These are phyloP conservation scores for Vitis riparia DNA, from an alignment of 164 flowering plant species.

Conservation along the genomic window DNA sequence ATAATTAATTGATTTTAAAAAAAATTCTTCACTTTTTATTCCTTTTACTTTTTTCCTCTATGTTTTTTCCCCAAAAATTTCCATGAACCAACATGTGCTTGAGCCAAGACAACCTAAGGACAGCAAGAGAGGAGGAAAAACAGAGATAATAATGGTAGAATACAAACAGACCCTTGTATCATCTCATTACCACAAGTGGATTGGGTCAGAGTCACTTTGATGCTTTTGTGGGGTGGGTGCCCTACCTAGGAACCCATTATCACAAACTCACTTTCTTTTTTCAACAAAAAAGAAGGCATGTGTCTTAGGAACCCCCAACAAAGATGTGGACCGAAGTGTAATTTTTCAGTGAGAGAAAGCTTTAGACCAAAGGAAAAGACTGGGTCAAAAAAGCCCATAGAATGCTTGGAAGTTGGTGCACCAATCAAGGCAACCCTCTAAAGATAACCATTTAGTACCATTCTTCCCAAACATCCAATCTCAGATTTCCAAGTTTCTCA, in stretches of 20 bases:
- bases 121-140: neutral
- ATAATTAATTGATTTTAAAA: no score
- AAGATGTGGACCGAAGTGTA: conserved; percentile 8
- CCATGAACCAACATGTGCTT: no score
- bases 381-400: conserved; percentile 32
- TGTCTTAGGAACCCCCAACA: conserved; percentile 6
- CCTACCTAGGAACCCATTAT: neutral
- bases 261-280: neutral
- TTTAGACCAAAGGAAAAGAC: conserved; percentile 24
- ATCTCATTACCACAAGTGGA: neutral
- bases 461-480: no score
- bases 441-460: neutral
- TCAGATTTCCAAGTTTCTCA: no score
- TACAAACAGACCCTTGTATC: neutral
- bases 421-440: neutral
- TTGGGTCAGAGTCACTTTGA: neutral
- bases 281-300: neutral
- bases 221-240: neutral
- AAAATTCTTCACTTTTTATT: no score
- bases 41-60: no score
- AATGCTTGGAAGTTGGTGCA: conserved; percentile 33
- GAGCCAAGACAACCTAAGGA: no score
- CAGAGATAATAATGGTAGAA: neutral
- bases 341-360: conserved; percentile 6
- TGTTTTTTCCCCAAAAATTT: no score